Percentiles rank a stretch among this genome's conserved stretches.
These are phyloP conservation scores for Eurotiales sp. DNA, from an alignment of 2,329 filamentous ascomycete species.

Conservation along the genomic window DNA sequence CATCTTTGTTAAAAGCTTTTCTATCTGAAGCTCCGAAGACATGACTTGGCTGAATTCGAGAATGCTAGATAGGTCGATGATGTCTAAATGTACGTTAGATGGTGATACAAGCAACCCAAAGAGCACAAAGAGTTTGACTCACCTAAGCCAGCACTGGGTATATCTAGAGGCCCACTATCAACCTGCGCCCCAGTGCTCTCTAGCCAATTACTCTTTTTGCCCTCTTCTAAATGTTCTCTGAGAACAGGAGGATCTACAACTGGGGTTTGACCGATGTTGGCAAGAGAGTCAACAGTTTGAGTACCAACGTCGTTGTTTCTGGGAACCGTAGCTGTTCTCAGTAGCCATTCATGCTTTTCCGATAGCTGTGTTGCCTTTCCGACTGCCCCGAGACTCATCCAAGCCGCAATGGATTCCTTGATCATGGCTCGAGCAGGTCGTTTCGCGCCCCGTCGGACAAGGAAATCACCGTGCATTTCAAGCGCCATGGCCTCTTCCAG, in stretches of 20 bases:
- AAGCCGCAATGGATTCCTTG: conserved; percentile 57
- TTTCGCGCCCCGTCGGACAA: conserved; percentile 55
- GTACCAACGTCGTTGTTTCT: conserved; percentile 53
- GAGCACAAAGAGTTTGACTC: conserved; percentile 12
- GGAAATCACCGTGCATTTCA: conserved; percentile 60
- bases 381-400: conserved; percentile 54
- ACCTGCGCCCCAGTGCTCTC: conserved; percentile 38
- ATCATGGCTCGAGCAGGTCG: conserved; percentile 57
- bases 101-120: not conserved
- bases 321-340: conserved; percentile 52
- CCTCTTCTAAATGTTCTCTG: conserved; percentile 33
- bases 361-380: conserved; percentile 58
- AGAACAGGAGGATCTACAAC: conserved; percentile 28
- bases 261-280: conserved; percentile 34
- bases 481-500: conserved; percentile 58
- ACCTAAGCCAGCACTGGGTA: conserved; percentile 40
- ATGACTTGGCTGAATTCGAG: conserved; percentile 63
- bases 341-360: conserved; percentile 59
- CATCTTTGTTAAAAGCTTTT: conserved; percentile 61
- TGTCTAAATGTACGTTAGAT: conserved; percentile 51
- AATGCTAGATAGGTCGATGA: conserved; percentile 62
- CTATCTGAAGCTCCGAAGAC: conserved; percentile 62
- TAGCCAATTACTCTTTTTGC: conserved; percentile 40
- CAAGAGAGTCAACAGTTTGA: conserved; percentile 54
- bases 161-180: conserved; percentile 38